These are phyloP conservation scores for Candida awuae DNA, from an alignment of 805 yeast species.

Conservation along the genomic window DNA sequence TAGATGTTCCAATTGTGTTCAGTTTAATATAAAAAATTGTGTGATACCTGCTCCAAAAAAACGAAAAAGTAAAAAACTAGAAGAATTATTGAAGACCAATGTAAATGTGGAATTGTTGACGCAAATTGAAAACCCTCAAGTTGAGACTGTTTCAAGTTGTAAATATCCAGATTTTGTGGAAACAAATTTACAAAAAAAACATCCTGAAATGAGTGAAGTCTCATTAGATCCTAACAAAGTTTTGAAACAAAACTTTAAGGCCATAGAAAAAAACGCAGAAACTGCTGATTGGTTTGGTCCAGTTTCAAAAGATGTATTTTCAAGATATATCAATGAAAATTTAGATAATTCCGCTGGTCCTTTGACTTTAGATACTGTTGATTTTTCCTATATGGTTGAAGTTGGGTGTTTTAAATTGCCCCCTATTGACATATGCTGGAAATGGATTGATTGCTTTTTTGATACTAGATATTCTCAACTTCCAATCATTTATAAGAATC, in stretches of 20 bases:
- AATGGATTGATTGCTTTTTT: slow-evolving; percentile 55
- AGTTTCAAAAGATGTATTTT: slow-evolving; percentile 25
- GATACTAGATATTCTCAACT: slow-evolving; percentile 56
- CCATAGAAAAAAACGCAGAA: slow-evolving; percentile 1
- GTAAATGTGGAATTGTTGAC: slow-evolving; percentile 7
- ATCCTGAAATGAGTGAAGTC: slow-evolving; percentile 18
- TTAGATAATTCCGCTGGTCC: slow-evolving; percentile 5
- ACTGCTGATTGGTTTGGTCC: slow-evolving; percentile 11
- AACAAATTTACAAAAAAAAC: slow-evolving; percentile 18
- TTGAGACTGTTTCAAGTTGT: neutral
- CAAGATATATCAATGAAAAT: slow-evolving; percentile 18
- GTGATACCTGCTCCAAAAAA: slow-evolving; percentile 44
- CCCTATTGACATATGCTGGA: slow-evolving; percentile 46
- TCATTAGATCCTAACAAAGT: slow-evolving; percentile 18
- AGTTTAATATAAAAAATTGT: slow-evolving; percentile 61
- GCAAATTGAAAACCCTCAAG: slow-evolving; percentile 1
- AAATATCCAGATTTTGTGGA: slow-evolving; percentile 15
- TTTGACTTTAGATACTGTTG: slow-evolving; percentile 13
- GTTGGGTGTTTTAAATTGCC: slow-evolving; percentile 67
- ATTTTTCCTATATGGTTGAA: slow-evolving; percentile 17
- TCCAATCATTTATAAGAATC: slow-evolving; percentile 58
- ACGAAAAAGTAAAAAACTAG: slow-evolving; percentile 20
- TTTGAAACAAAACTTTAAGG: slow-evolving; percentile 11
- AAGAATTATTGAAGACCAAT: slow-evolving; percentile 14
- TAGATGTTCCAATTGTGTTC: slow-evolving; percentile 57